Percentiles rank a stretch among this genome's conserved stretches.
These are phyloP conservation scores for Cutaneotrichosporon spelunceum DNA, from an alignment of 1,284 basidiomycete species.

Conservation along the genomic window DNA sequence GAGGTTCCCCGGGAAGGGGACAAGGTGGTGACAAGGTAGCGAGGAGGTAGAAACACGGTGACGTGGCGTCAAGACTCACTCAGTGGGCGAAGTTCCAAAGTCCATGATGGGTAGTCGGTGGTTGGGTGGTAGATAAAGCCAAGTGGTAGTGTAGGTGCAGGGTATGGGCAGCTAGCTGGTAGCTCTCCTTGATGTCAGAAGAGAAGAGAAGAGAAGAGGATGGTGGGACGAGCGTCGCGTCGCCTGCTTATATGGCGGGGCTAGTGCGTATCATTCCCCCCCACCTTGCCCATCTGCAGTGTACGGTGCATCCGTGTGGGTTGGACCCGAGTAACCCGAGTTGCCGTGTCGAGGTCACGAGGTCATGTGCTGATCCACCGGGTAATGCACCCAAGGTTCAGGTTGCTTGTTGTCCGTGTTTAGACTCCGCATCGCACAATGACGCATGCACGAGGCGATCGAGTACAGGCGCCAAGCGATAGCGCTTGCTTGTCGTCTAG, in stretches of 20 bases:
- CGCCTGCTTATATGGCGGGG: background rate
- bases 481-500: background rate
- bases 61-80: constrained; percentile 33
- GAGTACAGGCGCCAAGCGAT: too few relatives aligned
- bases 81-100: constrained; percentile 43
- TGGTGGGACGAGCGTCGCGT: background rate
- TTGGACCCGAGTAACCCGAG: background rate
- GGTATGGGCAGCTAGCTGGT: background rate
- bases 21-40: too few relatives aligned
- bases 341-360: background rate
- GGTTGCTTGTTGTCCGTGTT: background rate
- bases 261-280: background rate
- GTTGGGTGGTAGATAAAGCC: background rate
- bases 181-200: too few relatives aligned
- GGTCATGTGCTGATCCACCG: background rate
- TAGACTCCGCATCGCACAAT: background rate
- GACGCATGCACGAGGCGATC: background rate
- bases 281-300: background rate
- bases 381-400: background rate
- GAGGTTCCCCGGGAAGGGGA: background rate
- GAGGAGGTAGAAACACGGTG: background rate
- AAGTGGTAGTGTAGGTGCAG: background rate
- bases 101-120: constrained; percentile 28
- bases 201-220: background rate
- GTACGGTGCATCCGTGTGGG: background rate